A percentile compares a stretch with the other conserved stretches of the same genome.
These are phyloP conservation scores for Chytriomyces sp. DNA, from an alignment of 192 early-diverging fungal species.

Conservation along the genomic window DNA sequence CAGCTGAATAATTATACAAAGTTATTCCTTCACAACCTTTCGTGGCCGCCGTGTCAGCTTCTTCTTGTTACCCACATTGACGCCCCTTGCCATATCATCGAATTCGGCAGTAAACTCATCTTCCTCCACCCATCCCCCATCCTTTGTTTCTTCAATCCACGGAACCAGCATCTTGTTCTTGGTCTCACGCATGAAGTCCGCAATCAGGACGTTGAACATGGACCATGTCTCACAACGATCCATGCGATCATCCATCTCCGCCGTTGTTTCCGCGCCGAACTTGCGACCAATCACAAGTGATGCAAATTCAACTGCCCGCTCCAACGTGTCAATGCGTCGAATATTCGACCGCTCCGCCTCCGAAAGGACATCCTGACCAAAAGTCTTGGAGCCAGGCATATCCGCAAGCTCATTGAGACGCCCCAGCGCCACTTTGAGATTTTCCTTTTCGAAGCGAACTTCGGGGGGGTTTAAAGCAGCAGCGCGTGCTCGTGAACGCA, in stretches of 20 bases:
- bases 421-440: not conserved
- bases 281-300: not conserved
- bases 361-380: not conserved
- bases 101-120: constrained; percentile 16
- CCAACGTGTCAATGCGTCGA: not conserved
- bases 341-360: not conserved
- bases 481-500: too few species aligned
- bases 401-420: constrained; percentile 7
- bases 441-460: not conserved
- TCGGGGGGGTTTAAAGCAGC: not conserved
- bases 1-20: too few species aligned
- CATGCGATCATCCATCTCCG: constrained; percentile 11
- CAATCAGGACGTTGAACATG: constrained; percentile 10
- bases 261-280: not conserved
- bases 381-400: not conserved
- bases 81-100: constrained; percentile 4
- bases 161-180: not conserved
- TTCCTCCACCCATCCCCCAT: constrained; percentile 30
- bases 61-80: not conserved
- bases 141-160: constrained; percentile 19
- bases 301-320: not conserved
- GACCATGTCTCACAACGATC: constrained; percentile 18
- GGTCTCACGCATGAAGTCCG: constrained; percentile 16
- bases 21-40: not conserved
- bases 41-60: constrained; percentile 1